phyloP scores from a whole-genome alignment of 2,329 filamentous ascomycete genomes.

The Nectriaceae sp. region DNA sequence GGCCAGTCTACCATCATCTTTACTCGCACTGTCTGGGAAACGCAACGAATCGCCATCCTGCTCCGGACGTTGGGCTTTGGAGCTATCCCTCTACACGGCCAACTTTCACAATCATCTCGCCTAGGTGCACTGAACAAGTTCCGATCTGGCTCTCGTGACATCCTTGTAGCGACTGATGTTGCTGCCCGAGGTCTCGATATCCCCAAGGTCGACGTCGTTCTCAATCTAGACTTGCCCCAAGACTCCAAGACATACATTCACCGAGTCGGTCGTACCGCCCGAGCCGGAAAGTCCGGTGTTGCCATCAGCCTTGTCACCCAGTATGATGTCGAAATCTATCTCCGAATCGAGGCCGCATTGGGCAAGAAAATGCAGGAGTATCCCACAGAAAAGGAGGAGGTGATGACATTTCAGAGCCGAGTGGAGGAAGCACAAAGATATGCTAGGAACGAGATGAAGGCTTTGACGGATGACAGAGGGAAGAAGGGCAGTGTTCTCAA shows the following conservation, averaged over 20 bases:
- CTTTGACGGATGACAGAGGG: slow-evolving; percentile 68
- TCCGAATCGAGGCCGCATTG: slow-evolving; percentile 80
- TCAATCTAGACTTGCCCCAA: slow-evolving; percentile 82
- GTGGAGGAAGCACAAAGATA: slow-evolving; percentile 83
- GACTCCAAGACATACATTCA: slow-evolving; percentile 93
- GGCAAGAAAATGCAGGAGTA: slow-evolving; percentile 75
- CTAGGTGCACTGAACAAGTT: slow-evolving; percentile 91
- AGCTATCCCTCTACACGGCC: slow-evolving; percentile 90
- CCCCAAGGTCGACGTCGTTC: slow-evolving; percentile 82
- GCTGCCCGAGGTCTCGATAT: slow-evolving; percentile 92
- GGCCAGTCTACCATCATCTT: slow-evolving; percentile 92
- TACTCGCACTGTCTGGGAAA: slow-evolving; percentile 87
- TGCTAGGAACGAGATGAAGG: slow-evolving; percentile 80
- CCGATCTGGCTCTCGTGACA: slow-evolving; percentile 74
- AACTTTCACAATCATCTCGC: slow-evolving; percentile 84
- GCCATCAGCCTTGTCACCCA: slow-evolving; percentile 83
- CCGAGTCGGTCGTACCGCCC: slow-evolving; percentile 82
- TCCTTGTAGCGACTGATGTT: slow-evolving; percentile 93
- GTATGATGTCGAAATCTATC: slow-evolving; percentile 80
- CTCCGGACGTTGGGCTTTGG: slow-evolving; percentile 83
- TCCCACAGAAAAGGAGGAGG: slow-evolving; percentile 74
- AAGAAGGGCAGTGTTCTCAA: slow-evolving; percentile 49
- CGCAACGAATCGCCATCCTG: slow-evolving; percentile 81
- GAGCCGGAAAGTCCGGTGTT: slow-evolving; percentile 81
- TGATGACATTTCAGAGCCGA: slow-evolving; percentile 75